These are phyloP conservation scores for Kazachstania taianensis DNA, from an alignment of 805 yeast genomes.

Conservation along the genomic window DNA sequence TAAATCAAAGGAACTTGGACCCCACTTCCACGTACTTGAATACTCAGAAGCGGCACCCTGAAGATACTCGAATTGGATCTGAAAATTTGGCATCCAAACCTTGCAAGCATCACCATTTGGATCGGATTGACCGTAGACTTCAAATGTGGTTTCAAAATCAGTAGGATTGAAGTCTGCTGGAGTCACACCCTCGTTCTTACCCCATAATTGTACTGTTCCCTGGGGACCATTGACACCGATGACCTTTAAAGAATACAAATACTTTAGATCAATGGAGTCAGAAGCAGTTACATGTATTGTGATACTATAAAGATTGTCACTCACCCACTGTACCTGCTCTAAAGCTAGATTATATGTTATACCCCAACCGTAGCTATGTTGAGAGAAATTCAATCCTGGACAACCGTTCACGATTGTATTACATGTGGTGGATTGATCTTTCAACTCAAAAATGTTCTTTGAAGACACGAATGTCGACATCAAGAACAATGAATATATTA, in stretches of 20 bases:
- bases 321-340: too few species aligned
- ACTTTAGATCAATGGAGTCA: conserved; percentile 10
- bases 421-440: too few species aligned
- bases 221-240: conserved; percentile 14
- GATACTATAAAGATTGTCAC: conserved; percentile 11
- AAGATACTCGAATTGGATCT: conserved; percentile 13
- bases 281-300: conserved; percentile 15
- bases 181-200: conserved; percentile 10
- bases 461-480: too few species aligned
- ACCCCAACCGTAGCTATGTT: too few species aligned
- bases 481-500: too few species aligned
- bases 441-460: too few species aligned
- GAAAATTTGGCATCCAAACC: conserved; percentile 16
- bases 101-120: conserved; percentile 2
- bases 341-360: too few species aligned
- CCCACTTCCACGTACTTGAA: conserved; percentile 6
- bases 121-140: conserved; percentile 10
- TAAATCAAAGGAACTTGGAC: conserved; percentile 10
- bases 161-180: conserved; percentile 13
- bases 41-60: conserved; percentile 2
- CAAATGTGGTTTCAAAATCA: conserved; percentile 14
- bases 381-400: too few species aligned
- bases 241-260: conserved; percentile 11
- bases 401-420: too few species aligned
- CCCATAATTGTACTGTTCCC: conserved; percentile 11